Evolutionary conservation across 2,329 filamentous ascomycete genomes (phyloP).

Genomic region (Colletotrichum aenigma): DNA sequence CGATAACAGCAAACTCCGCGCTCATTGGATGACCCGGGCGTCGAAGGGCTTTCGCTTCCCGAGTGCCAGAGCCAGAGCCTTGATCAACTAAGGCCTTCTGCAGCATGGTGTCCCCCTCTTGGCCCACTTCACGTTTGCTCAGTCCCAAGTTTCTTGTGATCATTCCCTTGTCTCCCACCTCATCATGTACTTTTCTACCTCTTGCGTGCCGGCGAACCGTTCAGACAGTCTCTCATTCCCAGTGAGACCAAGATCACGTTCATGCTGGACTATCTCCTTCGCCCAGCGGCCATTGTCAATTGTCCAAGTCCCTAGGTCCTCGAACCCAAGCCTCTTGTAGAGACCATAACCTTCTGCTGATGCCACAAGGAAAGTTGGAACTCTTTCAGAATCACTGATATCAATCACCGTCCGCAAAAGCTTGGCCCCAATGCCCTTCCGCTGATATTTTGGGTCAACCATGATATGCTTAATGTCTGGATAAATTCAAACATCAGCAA

Average conservation of each 20-base stretch:
- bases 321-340: slow-evolving; percentile 23
- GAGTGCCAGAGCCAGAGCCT: background rate
- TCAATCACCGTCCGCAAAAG: slow-evolving; percentile 16
- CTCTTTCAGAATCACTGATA: slow-evolving; percentile 1
- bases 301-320: slow-evolving; percentile 19
- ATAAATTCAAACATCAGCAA: background rate
- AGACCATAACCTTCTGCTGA: slow-evolving; percentile 23
- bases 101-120: accelerated
- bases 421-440: slow-evolving; percentile 19
- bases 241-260: slow-evolving; percentile 6
- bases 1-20: background rate
- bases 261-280: background rate
- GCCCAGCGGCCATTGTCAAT: slow-evolving; percentile 24
- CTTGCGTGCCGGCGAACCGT: slow-evolving; percentile 18
- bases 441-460: slow-evolving; percentile 25
- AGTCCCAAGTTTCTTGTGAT: background rate
- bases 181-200: slow-evolving; percentile 24
- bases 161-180: background rate
- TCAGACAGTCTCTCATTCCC: slow-evolving; percentile 11
- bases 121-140: background rate
- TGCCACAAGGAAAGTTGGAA: slow-evolving; percentile 22
- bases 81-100: background rate
- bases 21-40: background rate
- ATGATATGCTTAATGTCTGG: slow-evolving; percentile 26
- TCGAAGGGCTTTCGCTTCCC: background rate